Evolutionary conservation across 768 basidiomycete genomes (phyloP), one percentile per base, ranked within the genome.

Genomic region (Cubamyces lactineus): DNA sequence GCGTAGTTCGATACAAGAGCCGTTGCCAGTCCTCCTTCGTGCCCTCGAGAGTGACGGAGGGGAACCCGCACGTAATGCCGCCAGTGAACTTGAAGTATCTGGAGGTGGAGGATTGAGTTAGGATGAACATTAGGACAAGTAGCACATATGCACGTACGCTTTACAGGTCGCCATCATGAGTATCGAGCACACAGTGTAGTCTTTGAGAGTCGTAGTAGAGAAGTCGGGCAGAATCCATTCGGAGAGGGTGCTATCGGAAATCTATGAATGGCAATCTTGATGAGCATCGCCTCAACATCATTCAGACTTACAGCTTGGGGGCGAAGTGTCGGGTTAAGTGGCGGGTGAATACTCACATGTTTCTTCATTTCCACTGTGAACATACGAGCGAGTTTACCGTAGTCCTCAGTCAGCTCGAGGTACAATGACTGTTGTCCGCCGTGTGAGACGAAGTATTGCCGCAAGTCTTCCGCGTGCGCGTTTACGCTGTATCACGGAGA

Each of bases 401-500:
- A 75, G 61, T 82, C 74, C 28, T 76, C 67, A 40, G 45, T 57
- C 34, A 34, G 9, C 4, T 34, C 34, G 9, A 34, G 6, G 34
- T 34, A 34, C 34, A 82, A 59, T 5, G 66, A 43, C 43, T 74
- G 71, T 60, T 76, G 67, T 7, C 70, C 77, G 17, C 73, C 69
- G 26, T 77, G 77, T 1, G 67, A 66, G 1, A 78, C 76, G 56
- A 80, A 79, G 9, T 71, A 61, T 2, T 63, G 42, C 5, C 77
- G 70, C 15, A 79, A 66, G 1, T 71, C 69, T 51, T 78, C 77
- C 5, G 71, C 63, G 48, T 74, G 66, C 15, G 66, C 69, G 52
- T 70, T 69, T 23, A 75, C 69, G 48, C 63, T 65, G 54, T 15
- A 9, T 34, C 1, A 34, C 9, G 12, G 2, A 8, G 13, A 23